phyloP scores from a whole-genome alignment of 192 early-diverging fungal species.

The Coemansia sp. region DNA sequence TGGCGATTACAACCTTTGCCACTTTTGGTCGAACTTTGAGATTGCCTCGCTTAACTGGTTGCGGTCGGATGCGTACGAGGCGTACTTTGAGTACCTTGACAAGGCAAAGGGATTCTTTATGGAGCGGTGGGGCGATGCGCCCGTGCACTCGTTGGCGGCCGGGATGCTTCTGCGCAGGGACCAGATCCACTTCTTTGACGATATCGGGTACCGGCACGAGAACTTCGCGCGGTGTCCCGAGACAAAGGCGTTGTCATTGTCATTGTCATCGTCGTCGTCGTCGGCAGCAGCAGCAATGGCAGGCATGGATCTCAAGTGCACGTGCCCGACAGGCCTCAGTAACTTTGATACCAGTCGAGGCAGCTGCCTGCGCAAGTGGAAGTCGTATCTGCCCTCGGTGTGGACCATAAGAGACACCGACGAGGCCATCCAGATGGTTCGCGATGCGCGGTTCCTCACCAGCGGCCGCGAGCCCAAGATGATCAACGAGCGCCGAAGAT shows the following conservation, averaged over 20 bases:
- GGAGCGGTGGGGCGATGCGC: slow-evolving; percentile 81
- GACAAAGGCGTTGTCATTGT: background rate
- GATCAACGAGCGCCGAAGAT: slow-evolving; percentile 30
- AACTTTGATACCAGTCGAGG: slow-evolving; percentile 35
- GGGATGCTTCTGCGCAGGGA: slow-evolving; percentile 55
- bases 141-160: slow-evolving; percentile 69
- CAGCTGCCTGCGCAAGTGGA: slow-evolving; percentile 46
- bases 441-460: background rate
- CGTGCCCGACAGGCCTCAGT: slow-evolving; percentile 25
- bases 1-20: slow-evolving; percentile 66
- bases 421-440: slow-evolving; percentile 34
- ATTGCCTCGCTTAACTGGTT: slow-evolving; percentile 69
- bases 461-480: slow-evolving; percentile 18
- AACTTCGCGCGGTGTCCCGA: slow-evolving; percentile 37
- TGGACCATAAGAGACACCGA: slow-evolving; percentile 32
- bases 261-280: too few relatives aligned
- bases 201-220: slow-evolving; percentile 68
- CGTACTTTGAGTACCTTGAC: slow-evolving; percentile 70
- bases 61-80: slow-evolving; percentile 58
- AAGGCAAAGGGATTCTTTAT: slow-evolving; percentile 71
- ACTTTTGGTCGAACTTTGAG: slow-evolving; percentile 85
- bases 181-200: slow-evolving; percentile 73
- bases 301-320: slow-evolving; percentile 24
- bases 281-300: too few relatives aligned
- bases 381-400: slow-evolving; percentile 8